Evolutionary conservation across 176 grass and related monocot genomes (phyloP), one percentile per base, ranked within the genome.

Genomic region (Carex kokanica): DNA sequence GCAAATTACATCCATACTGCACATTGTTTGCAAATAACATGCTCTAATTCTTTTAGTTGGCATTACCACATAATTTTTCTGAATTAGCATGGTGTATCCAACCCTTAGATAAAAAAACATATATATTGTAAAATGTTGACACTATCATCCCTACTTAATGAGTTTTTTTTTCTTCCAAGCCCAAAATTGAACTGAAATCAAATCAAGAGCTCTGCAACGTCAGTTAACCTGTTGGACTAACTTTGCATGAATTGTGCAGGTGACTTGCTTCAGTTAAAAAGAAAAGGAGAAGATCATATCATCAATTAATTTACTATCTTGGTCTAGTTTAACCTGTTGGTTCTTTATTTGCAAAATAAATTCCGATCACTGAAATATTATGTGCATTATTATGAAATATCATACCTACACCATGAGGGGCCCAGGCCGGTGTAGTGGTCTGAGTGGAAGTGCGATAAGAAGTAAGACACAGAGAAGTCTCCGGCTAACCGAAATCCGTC

Each of bases 361-460:
- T 77, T 14, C 15, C 5, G 40, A 78, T 79, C 2, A 79, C 49
- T 79, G 32, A 32, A 43, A 43, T 43, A 43, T 43, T 43, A 43
- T 43, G 41, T 66, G 24, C 8, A 15, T 31, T 7, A 5, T 43
- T 43, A 43, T 8, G 45, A 51, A 15, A 32, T 60, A 56, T 36
- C 32, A n/a, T 60, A 79, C 77, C 77, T 79, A 83, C 81, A 84
- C 95, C 95, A 98, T 60, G 86, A 84, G 60, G 86, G 89, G 15
- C 86, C 32, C 32, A 98, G 89, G 64, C 95, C 91, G 12, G 75
- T 57, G 86, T 98, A 91, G 80, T 98, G 95, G 41, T 98, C 95
- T 17, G 95, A 90, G 86, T 98, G 95, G 88, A 98, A 98, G 86
- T 98, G 95, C 63, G 95, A 95, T 38, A 98, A 89, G 8, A 98